Conservation (phyloP, 2,329 filamentous ascomycete species). For the Microdochium paspali region DNA sequence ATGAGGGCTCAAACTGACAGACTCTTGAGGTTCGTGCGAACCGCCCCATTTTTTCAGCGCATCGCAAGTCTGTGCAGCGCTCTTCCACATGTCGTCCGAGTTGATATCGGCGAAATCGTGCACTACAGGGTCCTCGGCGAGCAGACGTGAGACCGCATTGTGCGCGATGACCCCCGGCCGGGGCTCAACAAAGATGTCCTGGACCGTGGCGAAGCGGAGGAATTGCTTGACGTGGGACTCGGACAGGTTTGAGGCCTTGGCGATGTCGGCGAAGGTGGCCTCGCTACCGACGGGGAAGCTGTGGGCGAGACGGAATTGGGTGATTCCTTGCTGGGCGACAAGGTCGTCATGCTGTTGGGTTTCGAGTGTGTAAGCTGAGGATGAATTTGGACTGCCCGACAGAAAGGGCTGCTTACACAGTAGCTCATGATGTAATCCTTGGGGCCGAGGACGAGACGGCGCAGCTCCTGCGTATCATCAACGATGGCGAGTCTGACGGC, state of each 20-base stretch:
- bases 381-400: background rate
- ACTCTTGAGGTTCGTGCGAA: conserved; percentile 10
- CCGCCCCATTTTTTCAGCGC: conserved; percentile 7
- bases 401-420: background rate
- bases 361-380: background rate
- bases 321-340: conserved; percentile 14
- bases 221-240: conserved; percentile 5
- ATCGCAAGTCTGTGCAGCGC: conserved; percentile 9
- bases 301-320: conserved; percentile 11
- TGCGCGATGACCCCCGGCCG: conserved; percentile 8
- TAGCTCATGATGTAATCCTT: conserved; percentile 14
- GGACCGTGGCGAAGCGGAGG: background rate
- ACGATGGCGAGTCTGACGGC: conserved; percentile 9
- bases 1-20: conserved; percentile 2
- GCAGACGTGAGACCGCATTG: conserved; percentile 9
- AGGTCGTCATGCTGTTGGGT: conserved; percentile 10
- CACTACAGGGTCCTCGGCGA: conserved; percentile 9
- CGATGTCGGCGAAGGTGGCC: conserved; percentile 12
- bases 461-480: conserved; percentile 12
- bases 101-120: conserved; percentile 10
- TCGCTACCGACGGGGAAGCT: conserved; percentile 10
- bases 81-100: conserved; percentile 11
- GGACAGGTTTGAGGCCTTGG: conserved; percentile 6
- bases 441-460: conserved; percentile 10
- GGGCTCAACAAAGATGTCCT: conserved; percentile 8